phyloP scores from a whole-genome alignment of 176 grass and related monocot species.

The Aegilops bicornis region DNA sequence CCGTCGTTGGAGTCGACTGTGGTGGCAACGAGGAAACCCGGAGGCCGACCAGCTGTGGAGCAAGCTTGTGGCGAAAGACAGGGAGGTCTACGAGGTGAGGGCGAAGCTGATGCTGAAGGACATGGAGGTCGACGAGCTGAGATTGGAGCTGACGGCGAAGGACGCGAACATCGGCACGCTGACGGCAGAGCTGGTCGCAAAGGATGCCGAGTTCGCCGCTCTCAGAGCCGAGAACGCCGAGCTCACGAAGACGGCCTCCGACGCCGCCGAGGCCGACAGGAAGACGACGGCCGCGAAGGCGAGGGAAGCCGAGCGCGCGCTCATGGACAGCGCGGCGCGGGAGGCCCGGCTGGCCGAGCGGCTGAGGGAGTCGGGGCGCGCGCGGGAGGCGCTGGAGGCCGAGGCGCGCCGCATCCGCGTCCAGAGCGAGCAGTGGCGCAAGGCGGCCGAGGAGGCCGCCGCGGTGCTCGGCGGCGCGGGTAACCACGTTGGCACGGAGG shows the following conservation, averaged over 20 bases:
- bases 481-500: not conserved
- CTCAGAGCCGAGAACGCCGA: constrained; percentile 48
- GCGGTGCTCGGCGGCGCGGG: constrained; percentile 36
- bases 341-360: constrained; percentile 43
- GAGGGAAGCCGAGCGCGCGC: constrained; percentile 39
- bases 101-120: constrained; percentile 32
- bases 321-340: constrained; percentile 45
- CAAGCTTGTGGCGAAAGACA: constrained; percentile 49
- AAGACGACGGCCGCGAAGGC: constrained; percentile 14
- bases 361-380: constrained; percentile 48
- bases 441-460: constrained; percentile 79
- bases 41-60: constrained; percentile 38
- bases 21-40: not conserved
- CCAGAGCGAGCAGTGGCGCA: constrained; percentile 89
- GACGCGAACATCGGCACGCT: constrained; percentile 23
- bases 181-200: constrained; percentile 26
- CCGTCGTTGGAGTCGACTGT: not conserved
- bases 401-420: constrained; percentile 55
- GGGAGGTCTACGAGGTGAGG: constrained; percentile 35
- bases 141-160: constrained; percentile 25
- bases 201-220: constrained; percentile 42
- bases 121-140: constrained; percentile 25
- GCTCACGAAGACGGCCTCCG: constrained; percentile 39
- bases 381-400: constrained; percentile 46
- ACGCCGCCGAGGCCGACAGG: not conserved